Conservation (phyloP, 2,329 filamentous ascomycete genomes). For the Cordyceps farinosa region DNA sequence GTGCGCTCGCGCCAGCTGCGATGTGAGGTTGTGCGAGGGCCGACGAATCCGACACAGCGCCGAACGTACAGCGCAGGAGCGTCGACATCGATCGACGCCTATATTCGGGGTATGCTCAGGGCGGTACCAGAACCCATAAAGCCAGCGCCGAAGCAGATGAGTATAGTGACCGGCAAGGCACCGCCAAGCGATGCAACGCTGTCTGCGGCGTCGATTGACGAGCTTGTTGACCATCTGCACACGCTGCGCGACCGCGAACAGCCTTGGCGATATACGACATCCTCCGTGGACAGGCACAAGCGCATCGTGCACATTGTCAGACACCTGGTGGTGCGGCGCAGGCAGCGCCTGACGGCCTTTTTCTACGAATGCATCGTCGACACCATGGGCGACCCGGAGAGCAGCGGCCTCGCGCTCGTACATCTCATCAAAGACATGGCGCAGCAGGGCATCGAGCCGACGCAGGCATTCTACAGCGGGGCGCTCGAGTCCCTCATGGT, state of each 20-base stretch:
- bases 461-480: slow-evolving; percentile 66
- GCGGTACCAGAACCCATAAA: neutral
- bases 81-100: slow-evolving; percentile 28
- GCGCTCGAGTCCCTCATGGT: slow-evolving; percentile 70
- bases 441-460: slow-evolving; percentile 55
- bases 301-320: slow-evolving; percentile 46
- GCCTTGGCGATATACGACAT: slow-evolving; percentile 22
- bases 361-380: slow-evolving; percentile 74
- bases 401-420: slow-evolving; percentile 62
- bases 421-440: slow-evolving; percentile 72
- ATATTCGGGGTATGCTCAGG: slow-evolving; percentile 40
- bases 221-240: slow-evolving; percentile 29
- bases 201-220: slow-evolving; percentile 21
- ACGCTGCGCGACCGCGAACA: slow-evolving; percentile 25
- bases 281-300: slow-evolving; percentile 23
- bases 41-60: neutral
- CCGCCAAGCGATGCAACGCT: slow-evolving; percentile 24
- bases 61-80: slow-evolving; percentile 4
- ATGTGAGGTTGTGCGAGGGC: slow-evolving; percentile 19
- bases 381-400: slow-evolving; percentile 63
- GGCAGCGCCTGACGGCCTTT: slow-evolving; percentile 51
- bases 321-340: slow-evolving; percentile 54
- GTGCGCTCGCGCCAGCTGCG: slow-evolving; percentile 15
- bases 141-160: neutral
- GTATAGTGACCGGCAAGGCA: neutral